Percentiles rank a stretch among this genome's conserved stretches.
Conservation (phyloP, 352 stramenopile species). For the Globisporangium cystogenes region DNA sequence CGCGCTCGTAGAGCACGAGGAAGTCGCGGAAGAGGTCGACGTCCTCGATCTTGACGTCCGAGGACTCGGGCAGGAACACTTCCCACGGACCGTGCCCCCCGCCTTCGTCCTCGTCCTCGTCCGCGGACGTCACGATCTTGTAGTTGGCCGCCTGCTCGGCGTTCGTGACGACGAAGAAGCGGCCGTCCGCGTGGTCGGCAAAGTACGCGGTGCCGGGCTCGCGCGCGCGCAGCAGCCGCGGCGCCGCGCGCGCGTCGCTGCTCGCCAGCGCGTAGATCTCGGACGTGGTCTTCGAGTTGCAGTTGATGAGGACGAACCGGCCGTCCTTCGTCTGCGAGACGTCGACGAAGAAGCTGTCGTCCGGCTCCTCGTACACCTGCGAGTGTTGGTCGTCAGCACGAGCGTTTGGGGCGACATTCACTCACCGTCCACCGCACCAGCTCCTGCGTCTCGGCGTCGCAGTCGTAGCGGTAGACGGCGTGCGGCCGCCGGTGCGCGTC, state of each 20-base stretch:
- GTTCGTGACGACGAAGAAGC: conserved; percentile 84
- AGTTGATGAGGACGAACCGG: conserved; percentile 79
- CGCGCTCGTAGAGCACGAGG: conserved; percentile 80
- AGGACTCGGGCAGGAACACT: conserved; percentile 43
- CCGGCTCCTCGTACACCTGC: conserved; percentile 70
- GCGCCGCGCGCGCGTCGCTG: conserved; percentile 16
- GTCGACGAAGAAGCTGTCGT: conserved; percentile 82
- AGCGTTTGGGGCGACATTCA: not conserved
- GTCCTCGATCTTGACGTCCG: conserved; percentile 84
- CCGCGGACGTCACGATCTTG: conserved; percentile 53
- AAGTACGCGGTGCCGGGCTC: conserved; percentile 78
- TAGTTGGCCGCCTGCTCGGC: conserved; percentile 66
- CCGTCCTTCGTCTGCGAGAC: conserved; percentile 82
- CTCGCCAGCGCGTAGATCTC: conserved; percentile 63
- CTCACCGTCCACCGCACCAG: conserved; percentile 22
- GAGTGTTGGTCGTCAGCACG: not conserved
- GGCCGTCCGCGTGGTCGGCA: conserved; percentile 60
- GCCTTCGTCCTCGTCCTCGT: too few relatives aligned
- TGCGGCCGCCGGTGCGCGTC: conserved; percentile 55
- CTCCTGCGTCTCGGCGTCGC: conserved; percentile 33
- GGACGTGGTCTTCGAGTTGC: conserved; percentile 85
- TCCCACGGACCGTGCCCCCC: too few relatives aligned
- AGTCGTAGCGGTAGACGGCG: conserved; percentile 60
- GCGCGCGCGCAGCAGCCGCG: conserved; percentile 41
- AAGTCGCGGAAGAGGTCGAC: conserved; percentile 80